phyloP scores from a whole-genome alignment of 768 basidiomycete species.

The Mrakia frigida region DNA sequence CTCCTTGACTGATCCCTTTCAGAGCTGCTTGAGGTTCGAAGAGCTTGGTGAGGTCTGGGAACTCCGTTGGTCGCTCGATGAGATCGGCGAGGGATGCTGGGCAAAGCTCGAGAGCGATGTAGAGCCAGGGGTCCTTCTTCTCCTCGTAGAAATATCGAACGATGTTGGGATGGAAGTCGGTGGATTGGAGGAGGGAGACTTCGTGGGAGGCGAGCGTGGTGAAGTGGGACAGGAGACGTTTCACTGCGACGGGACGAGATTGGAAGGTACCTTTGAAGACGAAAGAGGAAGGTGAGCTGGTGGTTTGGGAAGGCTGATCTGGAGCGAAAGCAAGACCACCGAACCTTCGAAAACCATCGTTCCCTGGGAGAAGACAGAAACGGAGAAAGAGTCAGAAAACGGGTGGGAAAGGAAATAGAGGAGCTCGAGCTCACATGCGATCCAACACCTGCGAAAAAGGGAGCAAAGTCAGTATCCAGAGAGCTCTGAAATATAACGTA shows the following conservation, averaged over 20 bases:
- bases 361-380: slow-evolving; percentile 73
- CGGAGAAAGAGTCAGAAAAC: neutral
- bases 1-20: slow-evolving; percentile 75
- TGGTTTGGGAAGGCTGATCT: no score
- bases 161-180: slow-evolving; percentile 97
- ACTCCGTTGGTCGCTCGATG: slow-evolving; percentile 59
- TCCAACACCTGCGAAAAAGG: neutral
- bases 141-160: slow-evolving; percentile 97
- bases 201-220: slow-evolving; percentile 90
- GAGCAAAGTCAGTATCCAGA: no score
- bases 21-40: slow-evolving; percentile 81
- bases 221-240: slow-evolving; percentile 90
- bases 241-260: slow-evolving; percentile 95
- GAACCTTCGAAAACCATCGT: slow-evolving; percentile 85
- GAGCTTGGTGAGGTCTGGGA: slow-evolving; percentile 68
- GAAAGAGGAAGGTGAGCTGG: neutral
- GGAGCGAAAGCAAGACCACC: neutral
- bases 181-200: slow-evolving; percentile 88
- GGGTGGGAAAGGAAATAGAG: neutral
- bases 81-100: slow-evolving; percentile 44
- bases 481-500: no score
- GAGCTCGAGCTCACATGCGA: neutral
- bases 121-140: slow-evolving; percentile 84
- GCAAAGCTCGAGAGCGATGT: slow-evolving; percentile 86
- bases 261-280: slow-evolving; percentile 53